Conservation (phyloP, 2,329 filamentous ascomycete species). For the Claviceps lovelessii region DNA sequence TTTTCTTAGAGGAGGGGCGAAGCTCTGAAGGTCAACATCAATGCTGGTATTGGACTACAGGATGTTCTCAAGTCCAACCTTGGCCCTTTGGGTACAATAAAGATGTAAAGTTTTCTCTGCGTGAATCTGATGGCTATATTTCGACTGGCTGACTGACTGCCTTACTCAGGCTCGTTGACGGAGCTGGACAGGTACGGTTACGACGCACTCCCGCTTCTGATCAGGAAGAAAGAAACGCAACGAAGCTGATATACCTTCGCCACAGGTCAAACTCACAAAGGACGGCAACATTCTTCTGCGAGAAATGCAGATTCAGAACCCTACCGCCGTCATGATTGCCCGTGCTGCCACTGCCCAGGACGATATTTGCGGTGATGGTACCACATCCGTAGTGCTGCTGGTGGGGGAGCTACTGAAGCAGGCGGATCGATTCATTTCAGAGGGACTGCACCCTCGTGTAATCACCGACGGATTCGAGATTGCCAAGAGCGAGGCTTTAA, state of each 20-base stretch:
- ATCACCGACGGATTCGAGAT: constrained; percentile 97
- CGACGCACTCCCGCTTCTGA: constrained; percentile 11
- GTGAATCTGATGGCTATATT: too few species aligned
- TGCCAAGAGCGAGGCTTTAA: constrained; percentile 82
- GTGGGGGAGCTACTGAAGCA: constrained; percentile 97
- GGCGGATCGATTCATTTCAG: constrained; percentile 86
- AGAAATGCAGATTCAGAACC: constrained; percentile 93
- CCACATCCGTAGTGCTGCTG: constrained; percentile 86
- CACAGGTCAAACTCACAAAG: constrained; percentile 93
- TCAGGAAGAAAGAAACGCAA: constrained; percentile 11
- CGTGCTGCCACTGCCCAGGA: constrained; percentile 90
- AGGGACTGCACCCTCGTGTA: constrained; percentile 91
- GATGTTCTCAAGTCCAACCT: constrained; percentile 95
- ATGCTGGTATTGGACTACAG: constrained; percentile 79
- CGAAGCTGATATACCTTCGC: constrained; percentile 13
- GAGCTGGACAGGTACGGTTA: constrained; percentile 47
- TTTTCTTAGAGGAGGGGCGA: constrained; percentile 70
- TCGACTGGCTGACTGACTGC: neutral
- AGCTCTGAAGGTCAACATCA: constrained; percentile 94
- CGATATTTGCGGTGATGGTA: constrained; percentile 95
- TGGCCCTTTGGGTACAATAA: constrained; percentile 84
- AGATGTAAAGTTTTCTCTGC: constrained; percentile 50
- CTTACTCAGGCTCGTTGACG: constrained; percentile 47
- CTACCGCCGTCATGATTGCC: constrained; percentile 77
- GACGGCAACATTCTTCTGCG: constrained; percentile 79